These are phyloP conservation scores for Boletus reticuloceps DNA, from an alignment of 768 basidiomycete genomes.

Conservation along the genomic window DNA sequence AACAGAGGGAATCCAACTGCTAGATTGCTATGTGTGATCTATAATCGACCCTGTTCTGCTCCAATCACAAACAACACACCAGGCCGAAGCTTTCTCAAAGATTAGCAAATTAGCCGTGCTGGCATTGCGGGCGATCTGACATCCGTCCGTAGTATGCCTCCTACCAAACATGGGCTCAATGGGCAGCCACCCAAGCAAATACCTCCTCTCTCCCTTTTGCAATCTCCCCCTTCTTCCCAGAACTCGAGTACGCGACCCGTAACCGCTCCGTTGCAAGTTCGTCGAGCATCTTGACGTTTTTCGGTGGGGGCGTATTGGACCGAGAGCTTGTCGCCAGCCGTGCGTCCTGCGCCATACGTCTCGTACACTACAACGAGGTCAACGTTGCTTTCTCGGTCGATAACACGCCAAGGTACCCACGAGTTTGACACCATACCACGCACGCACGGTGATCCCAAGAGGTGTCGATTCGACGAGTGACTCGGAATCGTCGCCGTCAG, in stretches of 20 bases:
- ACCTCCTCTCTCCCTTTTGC: slow-evolving; percentile 44
- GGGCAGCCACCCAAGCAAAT: slow-evolving; percentile 41
- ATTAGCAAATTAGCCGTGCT: slow-evolving; percentile 4
- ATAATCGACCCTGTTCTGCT: background rate
- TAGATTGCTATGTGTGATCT: background rate
- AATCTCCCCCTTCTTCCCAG: slow-evolving; percentile 34
- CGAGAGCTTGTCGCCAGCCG: slow-evolving; percentile 42
- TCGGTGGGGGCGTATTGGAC: slow-evolving; percentile 56
- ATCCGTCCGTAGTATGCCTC: background rate
- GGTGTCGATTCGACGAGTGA: slow-evolving; percentile 50
- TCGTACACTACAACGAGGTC: slow-evolving; percentile 50
- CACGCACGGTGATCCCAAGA: slow-evolving; percentile 56
- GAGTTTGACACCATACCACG: slow-evolving; percentile 83
- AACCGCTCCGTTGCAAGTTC: slow-evolving; percentile 73
- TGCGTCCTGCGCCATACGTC: slow-evolving; percentile 46
- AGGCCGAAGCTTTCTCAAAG: too few species aligned
- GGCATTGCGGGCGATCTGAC: background rate
- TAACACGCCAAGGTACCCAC: slow-evolving; percentile 41
- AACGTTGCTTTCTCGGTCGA: background rate
- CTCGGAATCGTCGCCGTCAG: slow-evolving; percentile 52
- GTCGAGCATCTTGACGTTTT: slow-evolving; percentile 57
- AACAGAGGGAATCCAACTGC: background rate
- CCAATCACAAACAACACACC: too few species aligned
- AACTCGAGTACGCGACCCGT: slow-evolving; percentile 56
- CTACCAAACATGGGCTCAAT: slow-evolving; percentile 6